Evolutionary conservation across 2,329 filamentous ascomycete genomes (phyloP).

Genomic region (Fusarium begoniae): DNA sequence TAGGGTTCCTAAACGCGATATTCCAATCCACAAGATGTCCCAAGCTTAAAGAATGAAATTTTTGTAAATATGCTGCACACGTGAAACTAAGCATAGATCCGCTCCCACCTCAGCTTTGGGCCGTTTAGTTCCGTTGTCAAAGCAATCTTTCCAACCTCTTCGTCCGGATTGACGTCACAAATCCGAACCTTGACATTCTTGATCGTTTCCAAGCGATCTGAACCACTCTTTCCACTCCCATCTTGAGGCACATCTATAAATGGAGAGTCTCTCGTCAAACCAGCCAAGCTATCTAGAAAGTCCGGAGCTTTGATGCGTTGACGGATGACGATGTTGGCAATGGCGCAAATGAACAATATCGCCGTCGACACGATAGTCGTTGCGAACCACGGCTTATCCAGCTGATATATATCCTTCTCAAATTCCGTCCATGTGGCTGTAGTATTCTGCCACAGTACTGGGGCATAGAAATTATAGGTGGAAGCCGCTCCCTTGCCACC

Average conservation of each 20-base stretch:
- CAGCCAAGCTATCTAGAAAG: rapidly evolving
- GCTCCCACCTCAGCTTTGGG: not conserved
- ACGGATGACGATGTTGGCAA: not conserved
- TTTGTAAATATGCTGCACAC: rapidly evolving
- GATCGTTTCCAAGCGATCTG: not conserved
- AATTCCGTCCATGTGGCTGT: not conserved
- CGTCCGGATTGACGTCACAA: rapidly evolving
- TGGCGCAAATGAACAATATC: not conserved
- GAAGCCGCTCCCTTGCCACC: not conserved
- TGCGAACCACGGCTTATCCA: not conserved
- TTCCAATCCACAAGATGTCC: not conserved
- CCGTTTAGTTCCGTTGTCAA: not conserved
- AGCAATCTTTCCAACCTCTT: not conserved
- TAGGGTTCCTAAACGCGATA: rapidly evolving
- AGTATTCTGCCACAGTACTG: not conserved
- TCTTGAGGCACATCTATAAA: not conserved
- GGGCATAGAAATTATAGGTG: too few relatives aligned
- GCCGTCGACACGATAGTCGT: not conserved
- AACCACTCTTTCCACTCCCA: not conserved
- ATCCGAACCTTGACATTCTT: not conserved
- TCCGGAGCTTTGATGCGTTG: not conserved
- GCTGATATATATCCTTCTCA: rapidly evolving
- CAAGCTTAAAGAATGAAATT: rapidly evolving
- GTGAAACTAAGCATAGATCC: rapidly evolving
- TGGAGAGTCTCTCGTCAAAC: not conserved